A percentile compares a stretch with the other conserved stretches of the same genome.
Conservation (phyloP, 176 grass and related monocot species). For the Rhynchospora breviuscula region DNA sequence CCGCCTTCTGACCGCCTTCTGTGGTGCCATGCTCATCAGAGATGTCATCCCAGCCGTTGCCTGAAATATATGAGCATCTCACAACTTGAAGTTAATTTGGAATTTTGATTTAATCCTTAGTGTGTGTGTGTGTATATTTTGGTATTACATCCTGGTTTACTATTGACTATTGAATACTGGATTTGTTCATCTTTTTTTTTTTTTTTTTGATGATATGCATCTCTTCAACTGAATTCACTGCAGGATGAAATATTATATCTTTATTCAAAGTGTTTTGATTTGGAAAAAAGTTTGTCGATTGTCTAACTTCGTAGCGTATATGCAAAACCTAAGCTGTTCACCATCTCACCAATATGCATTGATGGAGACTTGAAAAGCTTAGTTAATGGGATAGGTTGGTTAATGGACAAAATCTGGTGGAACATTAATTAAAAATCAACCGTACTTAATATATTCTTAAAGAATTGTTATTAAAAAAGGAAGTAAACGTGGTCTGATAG, state of each 20-base stretch:
- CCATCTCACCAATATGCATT: not conserved
- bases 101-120: not conserved
- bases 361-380: not conserved
- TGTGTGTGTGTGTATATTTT: too few relatives aligned
- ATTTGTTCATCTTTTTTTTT: too few relatives aligned
- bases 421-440: too few relatives aligned
- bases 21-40: slow-evolving; percentile 83
- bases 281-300: not conserved
- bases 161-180: too few relatives aligned
- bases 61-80: slow-evolving; percentile 19
- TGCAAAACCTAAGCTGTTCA: not conserved
- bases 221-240: not conserved
- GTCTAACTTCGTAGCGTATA: not conserved
- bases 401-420: not conserved
- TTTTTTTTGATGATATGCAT: not conserved
- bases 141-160: too few relatives aligned
- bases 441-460: too few relatives aligned
- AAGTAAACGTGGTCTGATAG: not conserved
- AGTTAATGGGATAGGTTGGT: not conserved
- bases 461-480: not conserved
- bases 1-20: slow-evolving; percentile 87
- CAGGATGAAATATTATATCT: not conserved
- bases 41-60: slow-evolving; percentile 81
- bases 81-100: not conserved
- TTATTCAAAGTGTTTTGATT: not conserved